Conservation (phyloP, 192 early-diverging fungal species). For the Entomortierella lignicola region DNA sequence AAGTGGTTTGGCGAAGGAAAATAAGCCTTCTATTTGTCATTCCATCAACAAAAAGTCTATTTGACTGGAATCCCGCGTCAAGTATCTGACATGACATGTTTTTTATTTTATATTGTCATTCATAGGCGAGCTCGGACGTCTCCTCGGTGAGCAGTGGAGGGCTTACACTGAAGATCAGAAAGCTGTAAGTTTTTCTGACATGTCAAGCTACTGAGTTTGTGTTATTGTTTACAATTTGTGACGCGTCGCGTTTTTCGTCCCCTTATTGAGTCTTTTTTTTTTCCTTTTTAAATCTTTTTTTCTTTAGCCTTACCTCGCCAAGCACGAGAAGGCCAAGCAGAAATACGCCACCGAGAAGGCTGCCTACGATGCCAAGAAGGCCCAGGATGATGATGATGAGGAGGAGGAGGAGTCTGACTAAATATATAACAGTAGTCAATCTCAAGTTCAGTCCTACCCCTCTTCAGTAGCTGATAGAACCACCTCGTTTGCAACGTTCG, state of each 20-base stretch:
- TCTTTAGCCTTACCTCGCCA: conserved; percentile 43
- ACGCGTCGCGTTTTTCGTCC: conserved; percentile 2
- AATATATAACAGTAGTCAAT: background rate
- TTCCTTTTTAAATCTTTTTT: background rate
- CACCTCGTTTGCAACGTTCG: background rate
- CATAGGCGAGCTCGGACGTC: conserved; percentile 69
- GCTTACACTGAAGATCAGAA: conserved; percentile 45
- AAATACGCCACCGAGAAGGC: conserved; percentile 64
- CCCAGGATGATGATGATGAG: conserved; percentile 47
- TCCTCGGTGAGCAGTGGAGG: conserved; percentile 78
- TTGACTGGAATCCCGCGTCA: conserved; percentile 63
- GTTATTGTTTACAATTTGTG: conserved; percentile 10
- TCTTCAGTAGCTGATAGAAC: background rate
- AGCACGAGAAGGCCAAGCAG: conserved; percentile 56
- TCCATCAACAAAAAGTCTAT: conserved; percentile 42
- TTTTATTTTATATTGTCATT: background rate
- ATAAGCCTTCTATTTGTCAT: conserved; percentile 62
- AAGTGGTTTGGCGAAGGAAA: conserved; percentile 9
- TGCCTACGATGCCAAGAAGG: conserved; percentile 63
- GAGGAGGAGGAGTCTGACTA: conserved; percentile 56
- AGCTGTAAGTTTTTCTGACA: conserved; percentile 36
- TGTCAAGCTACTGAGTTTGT: background rate
- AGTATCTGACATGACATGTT: too few relatives aligned
- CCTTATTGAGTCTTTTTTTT: background rate
- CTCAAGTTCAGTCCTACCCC: background rate